Conservation (phyloP, 2,329 filamentous ascomycete genomes). For the Capronia epimyces region DNA sequence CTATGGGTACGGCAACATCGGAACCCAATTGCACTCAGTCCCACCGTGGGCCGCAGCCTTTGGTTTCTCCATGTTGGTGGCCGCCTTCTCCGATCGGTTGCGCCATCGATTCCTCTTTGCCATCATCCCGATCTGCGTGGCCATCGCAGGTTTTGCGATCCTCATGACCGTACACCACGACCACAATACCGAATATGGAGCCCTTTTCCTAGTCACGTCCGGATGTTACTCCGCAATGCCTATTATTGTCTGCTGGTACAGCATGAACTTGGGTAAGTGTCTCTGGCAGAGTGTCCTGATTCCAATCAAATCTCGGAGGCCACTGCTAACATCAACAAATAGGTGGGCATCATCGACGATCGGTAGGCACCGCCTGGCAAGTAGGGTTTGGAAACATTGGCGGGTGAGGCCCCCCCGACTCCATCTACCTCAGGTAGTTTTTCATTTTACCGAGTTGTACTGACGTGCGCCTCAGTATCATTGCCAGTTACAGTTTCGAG, state of each 20-base stretch:
- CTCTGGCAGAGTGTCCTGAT: not conserved
- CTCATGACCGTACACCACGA: constrained; percentile 30
- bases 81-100: constrained; percentile 29
- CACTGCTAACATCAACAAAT: not conserved
- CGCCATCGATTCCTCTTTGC: constrained; percentile 33
- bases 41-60: constrained; percentile 40
- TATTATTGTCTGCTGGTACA: constrained; percentile 47
- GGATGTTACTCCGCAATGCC: constrained; percentile 29
- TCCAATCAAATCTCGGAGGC: constrained; percentile 31
- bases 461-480: constrained; percentile 38
- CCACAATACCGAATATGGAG: constrained; percentile 30
- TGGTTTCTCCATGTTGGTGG: constrained; percentile 33
- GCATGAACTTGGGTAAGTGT: constrained; percentile 49
- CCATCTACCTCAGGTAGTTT: too few species aligned
- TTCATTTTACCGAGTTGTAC: not conserved
- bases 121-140: constrained; percentile 30
- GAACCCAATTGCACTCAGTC: constrained; percentile 51
- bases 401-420: constrained; percentile 27
- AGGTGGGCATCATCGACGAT: constrained; percentile 37
- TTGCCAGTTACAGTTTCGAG: constrained; percentile 48
- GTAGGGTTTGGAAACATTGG: constrained; percentile 46
- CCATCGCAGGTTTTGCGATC: constrained; percentile 33
- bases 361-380: constrained; percentile 48
- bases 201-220: constrained; percentile 29
- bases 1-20: constrained; percentile 54